Conservation (phyloP, 768 basidiomycete genomes). For the Mycena floridula region DNA sequence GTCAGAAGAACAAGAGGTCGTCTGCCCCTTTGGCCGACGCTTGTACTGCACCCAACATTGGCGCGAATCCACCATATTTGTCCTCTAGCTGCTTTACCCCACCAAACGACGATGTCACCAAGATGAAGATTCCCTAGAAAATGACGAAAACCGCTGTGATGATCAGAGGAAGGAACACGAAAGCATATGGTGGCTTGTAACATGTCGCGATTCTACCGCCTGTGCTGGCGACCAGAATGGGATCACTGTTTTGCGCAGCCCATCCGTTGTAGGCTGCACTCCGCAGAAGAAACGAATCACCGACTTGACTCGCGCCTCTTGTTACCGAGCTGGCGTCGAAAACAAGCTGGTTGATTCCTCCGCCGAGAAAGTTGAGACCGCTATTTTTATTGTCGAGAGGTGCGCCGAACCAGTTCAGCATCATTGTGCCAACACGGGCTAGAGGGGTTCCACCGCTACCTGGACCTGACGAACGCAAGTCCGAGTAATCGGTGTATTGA, state of each 20-base stretch:
- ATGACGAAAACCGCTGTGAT: background rate
- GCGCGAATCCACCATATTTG: background rate
- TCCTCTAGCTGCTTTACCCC: background rate
- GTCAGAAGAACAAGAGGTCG: background rate
- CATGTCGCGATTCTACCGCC: background rate
- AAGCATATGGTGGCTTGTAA: background rate
- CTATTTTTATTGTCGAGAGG: no score
- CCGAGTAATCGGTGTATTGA: background rate
- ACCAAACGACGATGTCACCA: background rate
- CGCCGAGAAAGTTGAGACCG: background rate
- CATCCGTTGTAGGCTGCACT: background rate
- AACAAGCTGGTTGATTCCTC: background rate
- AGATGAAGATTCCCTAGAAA: background rate
- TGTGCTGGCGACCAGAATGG: background rate
- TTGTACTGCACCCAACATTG: background rate
- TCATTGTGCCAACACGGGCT: background rate
- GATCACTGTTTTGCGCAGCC: background rate
- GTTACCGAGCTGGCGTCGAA: background rate
- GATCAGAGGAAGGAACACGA: background rate
- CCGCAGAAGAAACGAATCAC: background rate
- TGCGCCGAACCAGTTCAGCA: background rate
- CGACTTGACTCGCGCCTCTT: constrained; percentile 1
- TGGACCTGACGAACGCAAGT: background rate
- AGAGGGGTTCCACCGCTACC: background rate
- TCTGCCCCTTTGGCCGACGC: background rate